Percentiles rank a stretch among this genome's conserved stretches.
Evolutionary conservation across 2,329 filamentous ascomycete species (phyloP).

Genomic region (Pyricularia pennisetigena): DNA sequence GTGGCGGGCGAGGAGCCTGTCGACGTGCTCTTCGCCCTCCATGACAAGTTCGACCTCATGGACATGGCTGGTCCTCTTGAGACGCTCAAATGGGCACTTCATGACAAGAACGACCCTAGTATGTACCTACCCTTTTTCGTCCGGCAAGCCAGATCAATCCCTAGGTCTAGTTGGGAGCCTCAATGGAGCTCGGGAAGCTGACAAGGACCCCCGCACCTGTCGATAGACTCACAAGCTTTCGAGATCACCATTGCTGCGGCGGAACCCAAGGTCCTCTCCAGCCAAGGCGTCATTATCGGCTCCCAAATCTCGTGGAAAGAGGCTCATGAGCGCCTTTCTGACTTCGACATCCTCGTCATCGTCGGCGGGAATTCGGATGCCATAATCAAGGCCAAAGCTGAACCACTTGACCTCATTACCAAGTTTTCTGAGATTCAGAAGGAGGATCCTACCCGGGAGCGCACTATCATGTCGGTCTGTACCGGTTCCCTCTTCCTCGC

Average conservation of each 20-base stretch:
- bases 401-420: conserved; percentile 63
- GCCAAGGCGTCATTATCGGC: conserved; percentile 58
- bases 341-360: conserved; percentile 73
- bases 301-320: conserved; percentile 73
- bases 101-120: conserved; percentile 44
- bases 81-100: conserved; percentile 38
- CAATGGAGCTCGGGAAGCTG: neutral
- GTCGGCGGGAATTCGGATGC: conserved; percentile 59
- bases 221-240: conserved; percentile 44
- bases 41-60: conserved; percentile 48
- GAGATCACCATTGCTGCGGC: conserved; percentile 44
- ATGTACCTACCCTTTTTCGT: conserved; percentile 17
- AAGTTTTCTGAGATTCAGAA: conserved; percentile 73
- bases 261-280: conserved; percentile 44
- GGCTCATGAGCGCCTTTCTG: conserved; percentile 60
- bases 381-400: conserved; percentile 55
- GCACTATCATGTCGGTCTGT: conserved; percentile 71
- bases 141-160: neutral
- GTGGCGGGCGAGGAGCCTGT: conserved; percentile 46
- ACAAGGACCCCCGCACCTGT: conserved; percentile 2
- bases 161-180: conserved; percentile 3
- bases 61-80: conserved; percentile 48
- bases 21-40: conserved; percentile 50
- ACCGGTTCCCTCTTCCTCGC: conserved; percentile 72
- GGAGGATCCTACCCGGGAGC: conserved; percentile 68